These are phyloP conservation scores for Boletales sp. DNA, from an alignment of 768 basidiomycete species.

Conservation along the genomic window DNA sequence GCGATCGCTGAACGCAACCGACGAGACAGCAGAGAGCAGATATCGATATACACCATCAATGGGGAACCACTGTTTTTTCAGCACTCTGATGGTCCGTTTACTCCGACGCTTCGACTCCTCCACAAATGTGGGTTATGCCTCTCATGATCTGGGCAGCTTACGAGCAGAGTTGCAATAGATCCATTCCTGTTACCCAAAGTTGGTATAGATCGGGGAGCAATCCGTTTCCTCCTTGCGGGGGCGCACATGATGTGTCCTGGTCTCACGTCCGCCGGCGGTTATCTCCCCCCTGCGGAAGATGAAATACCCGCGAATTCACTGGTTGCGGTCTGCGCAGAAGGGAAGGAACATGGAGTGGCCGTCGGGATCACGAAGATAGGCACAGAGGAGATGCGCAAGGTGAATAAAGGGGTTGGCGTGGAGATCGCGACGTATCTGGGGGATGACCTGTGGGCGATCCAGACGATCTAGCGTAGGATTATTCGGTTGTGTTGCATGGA, in stretches of 20 bases:
- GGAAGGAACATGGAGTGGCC: constrained; percentile 88
- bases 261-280: constrained; percentile 87
- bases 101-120: constrained; percentile 82
- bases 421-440: constrained; percentile 85
- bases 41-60: constrained; percentile 88
- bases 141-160: not conserved
- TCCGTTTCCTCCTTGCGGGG: constrained; percentile 91
- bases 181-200: constrained; percentile 88
- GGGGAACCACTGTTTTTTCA: constrained; percentile 92
- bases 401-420: constrained; percentile 90
- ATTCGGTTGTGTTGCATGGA: not conserved
- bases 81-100: constrained; percentile 91
- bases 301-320: constrained; percentile 67
- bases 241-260: constrained; percentile 98
- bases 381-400: constrained; percentile 84
- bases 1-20: constrained; percentile 17
- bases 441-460: constrained; percentile 80
- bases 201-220: constrained; percentile 92
- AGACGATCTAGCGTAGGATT: constrained; percentile 44
- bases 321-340: constrained; percentile 94
- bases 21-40: constrained; percentile 81
- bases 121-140: constrained; percentile 74
- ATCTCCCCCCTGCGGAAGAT: constrained; percentile 69
- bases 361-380: constrained; percentile 79
- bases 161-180: constrained; percentile 48